Evolutionary conservation across 306 rosid genomes (phyloP).

Genomic region (Astragalus glycyphyllos): DNA sequence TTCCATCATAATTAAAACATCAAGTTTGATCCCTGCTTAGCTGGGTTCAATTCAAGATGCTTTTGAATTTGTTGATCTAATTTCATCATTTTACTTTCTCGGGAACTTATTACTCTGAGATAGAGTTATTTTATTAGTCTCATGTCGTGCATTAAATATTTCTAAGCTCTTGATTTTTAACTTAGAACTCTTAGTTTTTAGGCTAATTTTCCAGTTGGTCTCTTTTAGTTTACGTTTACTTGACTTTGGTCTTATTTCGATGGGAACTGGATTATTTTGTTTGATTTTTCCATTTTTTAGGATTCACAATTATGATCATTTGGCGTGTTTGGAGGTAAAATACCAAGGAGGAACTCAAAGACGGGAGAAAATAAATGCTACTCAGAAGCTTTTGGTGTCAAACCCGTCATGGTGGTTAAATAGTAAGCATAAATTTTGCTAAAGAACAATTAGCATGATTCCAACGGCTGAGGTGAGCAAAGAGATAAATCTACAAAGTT

Average conservation of each 20-base stretch:
- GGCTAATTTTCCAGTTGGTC: constrained; percentile 7
- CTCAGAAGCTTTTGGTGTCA: background rate
- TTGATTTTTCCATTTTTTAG: background rate
- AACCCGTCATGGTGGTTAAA: background rate
- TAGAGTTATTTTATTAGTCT: background rate
- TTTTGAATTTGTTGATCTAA: constrained; percentile 6
- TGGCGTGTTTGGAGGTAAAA: background rate
- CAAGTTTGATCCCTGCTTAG: constrained; percentile 21
- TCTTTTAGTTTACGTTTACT: background rate
- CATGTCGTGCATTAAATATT: constrained; percentile 23
- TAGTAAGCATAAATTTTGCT: background rate
- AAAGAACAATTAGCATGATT: constrained; percentile 1
- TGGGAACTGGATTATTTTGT: constrained; percentile 11
- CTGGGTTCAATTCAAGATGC: background rate
- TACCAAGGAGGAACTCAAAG: constrained; percentile 1
- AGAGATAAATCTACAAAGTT: background rate
- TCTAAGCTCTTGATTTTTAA: no score
- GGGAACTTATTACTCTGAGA: background rate
- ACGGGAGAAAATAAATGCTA: background rate
- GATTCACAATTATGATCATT: constrained; percentile 6
- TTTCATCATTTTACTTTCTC: constrained; percentile 8
- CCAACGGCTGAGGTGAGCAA: background rate
- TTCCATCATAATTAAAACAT: constrained; percentile 28
- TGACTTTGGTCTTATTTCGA: background rate
- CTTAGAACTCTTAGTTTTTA: constrained; percentile 16